A percentile compares a stretch with the other conserved stretches of the same genome.
phyloP scores from a whole-genome alignment of 2,329 filamentous ascomycete species.

The Ceratocystis ficicola region DNA sequence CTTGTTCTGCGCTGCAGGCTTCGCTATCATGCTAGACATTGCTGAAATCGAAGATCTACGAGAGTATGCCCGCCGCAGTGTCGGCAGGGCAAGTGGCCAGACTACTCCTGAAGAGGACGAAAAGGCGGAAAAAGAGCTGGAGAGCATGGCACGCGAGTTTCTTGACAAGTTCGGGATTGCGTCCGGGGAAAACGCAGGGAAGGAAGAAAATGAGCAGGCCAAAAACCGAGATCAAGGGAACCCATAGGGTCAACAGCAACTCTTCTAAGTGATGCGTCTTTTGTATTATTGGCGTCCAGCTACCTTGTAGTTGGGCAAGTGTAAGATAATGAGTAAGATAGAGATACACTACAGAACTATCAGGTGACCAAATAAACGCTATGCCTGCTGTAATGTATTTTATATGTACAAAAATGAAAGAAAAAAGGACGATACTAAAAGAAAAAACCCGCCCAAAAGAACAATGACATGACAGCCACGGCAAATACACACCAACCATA shows the following conservation, averaged over 20 bases:
- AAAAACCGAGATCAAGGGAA: neutral
- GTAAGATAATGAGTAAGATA: slow-evolving; percentile 1
- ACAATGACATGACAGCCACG: neutral
- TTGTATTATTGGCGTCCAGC: neutral
- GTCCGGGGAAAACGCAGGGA: neutral
- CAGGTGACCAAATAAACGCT: slow-evolving; percentile 1
- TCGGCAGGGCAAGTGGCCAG: slow-evolving; percentile 30
- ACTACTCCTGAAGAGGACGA: slow-evolving; percentile 26
- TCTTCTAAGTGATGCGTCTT: too few species aligned
- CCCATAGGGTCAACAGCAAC: neutral
- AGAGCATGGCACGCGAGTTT: slow-evolving; percentile 48
- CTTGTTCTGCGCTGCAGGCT: slow-evolving; percentile 61
- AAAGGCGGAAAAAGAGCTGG: slow-evolving; percentile 48
- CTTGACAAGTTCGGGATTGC: slow-evolving; percentile 39
- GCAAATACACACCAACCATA: neutral
- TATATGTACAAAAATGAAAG: slow-evolving; percentile 6
- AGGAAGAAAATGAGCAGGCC: neutral
- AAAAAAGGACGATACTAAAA: neutral
- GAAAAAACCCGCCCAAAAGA: neutral
- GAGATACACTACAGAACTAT: neutral
- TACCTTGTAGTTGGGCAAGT: neutral
- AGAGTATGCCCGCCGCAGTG: slow-evolving; percentile 35
- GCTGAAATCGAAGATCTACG: slow-evolving; percentile 54
- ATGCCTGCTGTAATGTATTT: slow-evolving; percentile 9
- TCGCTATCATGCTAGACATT: slow-evolving; percentile 67